Percentiles rank a stretch among this genome's conserved stretches.
phyloP scores from a whole-genome alignment of 805 yeast species.

The Ogataea methylovora region DNA sequence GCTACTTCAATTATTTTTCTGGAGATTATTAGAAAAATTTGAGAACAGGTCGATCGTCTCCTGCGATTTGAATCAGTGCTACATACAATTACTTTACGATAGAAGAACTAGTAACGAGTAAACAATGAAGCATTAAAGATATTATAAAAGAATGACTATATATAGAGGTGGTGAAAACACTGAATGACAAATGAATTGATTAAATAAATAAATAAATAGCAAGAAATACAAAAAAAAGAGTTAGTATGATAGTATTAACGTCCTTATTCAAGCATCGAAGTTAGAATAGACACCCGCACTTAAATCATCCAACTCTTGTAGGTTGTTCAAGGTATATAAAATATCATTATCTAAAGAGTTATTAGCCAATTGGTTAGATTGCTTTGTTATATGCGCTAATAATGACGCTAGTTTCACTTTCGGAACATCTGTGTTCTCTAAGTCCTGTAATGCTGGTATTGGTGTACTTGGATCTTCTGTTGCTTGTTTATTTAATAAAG shows the following conservation, averaged over 20 bases:
- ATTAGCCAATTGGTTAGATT: constrained; percentile 34
- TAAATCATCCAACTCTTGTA: constrained; percentile 70
- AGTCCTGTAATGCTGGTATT: constrained; percentile 1
- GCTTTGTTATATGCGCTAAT: constrained; percentile 62
- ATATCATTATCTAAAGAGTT: constrained; percentile 24
- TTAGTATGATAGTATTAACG: neutral
- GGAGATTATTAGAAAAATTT: no score
- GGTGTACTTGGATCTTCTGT: neutral
- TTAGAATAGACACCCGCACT: constrained; percentile 89
- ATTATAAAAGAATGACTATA: no score
- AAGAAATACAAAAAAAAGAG: neutral
- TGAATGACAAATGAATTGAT: no score
- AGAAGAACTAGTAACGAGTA: no score
- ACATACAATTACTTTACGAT: no score
- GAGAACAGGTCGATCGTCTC: no score
- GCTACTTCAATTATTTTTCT: no score
- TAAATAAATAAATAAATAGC: neutral
- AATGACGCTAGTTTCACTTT: constrained; percentile 56
- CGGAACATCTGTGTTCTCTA: constrained; percentile 3
- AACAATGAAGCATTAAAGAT: no score
- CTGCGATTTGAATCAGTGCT: no score
- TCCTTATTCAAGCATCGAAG: constrained; percentile 29
- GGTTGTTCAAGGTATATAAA: constrained; percentile 33
- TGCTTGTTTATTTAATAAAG: constrained; percentile 7
- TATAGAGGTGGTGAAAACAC: no score